These are phyloP conservation scores for Lablab purpureus DNA, from an alignment of 306 rosid genomes.

Conservation along the genomic window DNA sequence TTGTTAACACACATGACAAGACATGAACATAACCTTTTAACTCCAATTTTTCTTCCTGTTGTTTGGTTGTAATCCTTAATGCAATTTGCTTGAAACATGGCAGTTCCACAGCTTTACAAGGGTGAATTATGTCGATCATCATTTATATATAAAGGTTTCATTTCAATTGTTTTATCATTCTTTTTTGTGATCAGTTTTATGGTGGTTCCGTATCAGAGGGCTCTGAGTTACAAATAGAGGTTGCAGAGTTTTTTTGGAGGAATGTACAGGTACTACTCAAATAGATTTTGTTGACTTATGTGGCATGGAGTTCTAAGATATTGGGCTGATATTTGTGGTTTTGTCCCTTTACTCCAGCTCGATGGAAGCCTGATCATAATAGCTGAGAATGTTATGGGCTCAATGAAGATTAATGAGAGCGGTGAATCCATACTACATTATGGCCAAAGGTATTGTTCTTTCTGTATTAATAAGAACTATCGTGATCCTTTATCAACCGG, in stretches of 20 bases:
- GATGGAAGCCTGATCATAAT: constrained; percentile 78
- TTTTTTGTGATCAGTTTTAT: constrained; percentile 63
- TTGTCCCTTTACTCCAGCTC: constrained; percentile 62
- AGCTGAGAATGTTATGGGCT: constrained; percentile 77
- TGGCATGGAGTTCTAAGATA: constrained; percentile 36
- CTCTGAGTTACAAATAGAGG: constrained; percentile 92
- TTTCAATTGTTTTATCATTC: constrained; percentile 33
- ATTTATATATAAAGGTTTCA: constrained; percentile 38
- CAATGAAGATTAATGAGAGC: constrained; percentile 59
- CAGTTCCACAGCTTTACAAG: constrained; percentile 13
- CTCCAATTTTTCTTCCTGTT: constrained; percentile 3
- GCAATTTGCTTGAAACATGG: constrained; percentile 33
- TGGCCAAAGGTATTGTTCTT: constrained; percentile 74
- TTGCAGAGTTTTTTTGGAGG: constrained; percentile 89
- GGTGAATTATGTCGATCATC: constrained; percentile 30
- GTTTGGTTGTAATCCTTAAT: constrained; percentile 33
- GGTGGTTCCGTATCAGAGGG: constrained; percentile 88
- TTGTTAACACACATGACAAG: constrained; percentile 19
- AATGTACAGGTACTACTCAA: constrained; percentile 80
- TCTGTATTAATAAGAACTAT: constrained; percentile 21
- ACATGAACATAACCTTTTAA: neutral
- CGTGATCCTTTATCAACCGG: neutral
- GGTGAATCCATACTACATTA: constrained; percentile 75
- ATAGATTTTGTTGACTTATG: constrained; percentile 31
- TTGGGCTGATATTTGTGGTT: constrained; percentile 55